A percentile compares a stretch with the other conserved stretches of the same genome.
Evolutionary conservation across 2,329 filamentous ascomycete genomes (phyloP).

Genomic region (Berkeleyomyces rouxiae): DNA sequence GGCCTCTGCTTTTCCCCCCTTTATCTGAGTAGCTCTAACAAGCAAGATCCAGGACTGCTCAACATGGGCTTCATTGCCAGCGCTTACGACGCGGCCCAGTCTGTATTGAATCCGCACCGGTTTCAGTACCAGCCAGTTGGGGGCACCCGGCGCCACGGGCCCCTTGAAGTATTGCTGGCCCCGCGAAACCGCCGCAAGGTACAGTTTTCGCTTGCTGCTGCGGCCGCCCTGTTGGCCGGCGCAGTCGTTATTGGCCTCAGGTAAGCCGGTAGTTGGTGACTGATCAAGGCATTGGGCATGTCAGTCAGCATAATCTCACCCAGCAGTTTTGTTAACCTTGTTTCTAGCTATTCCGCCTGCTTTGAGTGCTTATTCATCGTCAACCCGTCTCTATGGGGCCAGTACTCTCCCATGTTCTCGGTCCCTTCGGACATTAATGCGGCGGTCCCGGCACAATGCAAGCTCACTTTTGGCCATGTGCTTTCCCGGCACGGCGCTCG

Average conservation of each 20-base stretch:
- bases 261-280: not conserved
- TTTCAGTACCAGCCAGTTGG: constrained; percentile 10
- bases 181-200: constrained; percentile 6
- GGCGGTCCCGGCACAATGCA: constrained; percentile 48
- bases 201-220: not conserved
- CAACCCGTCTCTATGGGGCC: constrained; percentile 45
- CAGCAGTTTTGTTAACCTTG: not conserved
- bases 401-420: constrained; percentile 73
- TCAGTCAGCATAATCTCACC: not conserved
- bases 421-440: constrained; percentile 49
- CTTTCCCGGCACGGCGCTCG: constrained; percentile 75
- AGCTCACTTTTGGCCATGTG: constrained; percentile 62
- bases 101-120: constrained; percentile 1
- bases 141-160: not conserved
- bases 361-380: constrained; percentile 3
- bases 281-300: not conserved
- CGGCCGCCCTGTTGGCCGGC: not conserved
- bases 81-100: constrained; percentile 1
- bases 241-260: constrained; percentile 8
- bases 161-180: not conserved
- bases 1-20: not conserved
- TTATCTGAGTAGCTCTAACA: not conserved
- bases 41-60: not conserved
- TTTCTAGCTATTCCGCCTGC: constrained; percentile 17
- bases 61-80: constrained; percentile 9